These are phyloP conservation scores for Leccinum pellstonianum DNA, from an alignment of 768 basidiomycete species.

Conservation along the genomic window DNA sequence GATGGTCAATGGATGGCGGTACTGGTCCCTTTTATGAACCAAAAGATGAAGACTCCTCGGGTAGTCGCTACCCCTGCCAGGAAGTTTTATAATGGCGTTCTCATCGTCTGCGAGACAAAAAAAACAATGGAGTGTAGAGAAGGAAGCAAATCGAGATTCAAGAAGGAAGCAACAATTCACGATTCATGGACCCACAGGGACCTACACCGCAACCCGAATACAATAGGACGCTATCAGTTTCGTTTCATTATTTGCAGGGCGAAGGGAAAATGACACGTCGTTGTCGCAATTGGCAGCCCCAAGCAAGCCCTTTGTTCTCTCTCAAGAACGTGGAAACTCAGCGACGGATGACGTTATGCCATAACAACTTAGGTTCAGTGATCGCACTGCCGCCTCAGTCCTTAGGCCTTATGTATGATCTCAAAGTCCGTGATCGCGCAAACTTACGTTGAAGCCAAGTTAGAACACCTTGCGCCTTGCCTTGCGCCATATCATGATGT, in stretches of 20 bases:
- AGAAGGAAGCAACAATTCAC: neutral
- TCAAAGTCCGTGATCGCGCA: neutral
- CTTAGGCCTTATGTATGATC: neutral
- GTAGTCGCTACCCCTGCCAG: constrained; percentile 2
- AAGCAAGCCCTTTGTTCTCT: neutral
- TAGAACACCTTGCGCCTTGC: neutral
- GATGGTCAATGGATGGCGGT: neutral
- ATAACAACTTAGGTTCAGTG: neutral
- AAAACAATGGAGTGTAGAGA: constrained; percentile 1
- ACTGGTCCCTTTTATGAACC: constrained; percentile 18
- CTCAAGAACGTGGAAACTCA: neutral
- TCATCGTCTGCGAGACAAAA: constrained; percentile 18
- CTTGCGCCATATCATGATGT: neutral
- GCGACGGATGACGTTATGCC: neutral
- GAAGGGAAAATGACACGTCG: neutral
- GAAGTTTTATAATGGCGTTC: constrained; percentile 3
- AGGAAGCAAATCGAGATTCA: neutral
- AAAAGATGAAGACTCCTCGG: constrained; percentile 4
- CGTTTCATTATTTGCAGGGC: constrained; percentile 2
- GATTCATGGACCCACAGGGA: constrained; percentile 22
- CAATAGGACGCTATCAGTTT: constrained; percentile 12
- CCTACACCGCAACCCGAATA: constrained; percentile 21
- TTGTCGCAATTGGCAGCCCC: constrained; percentile 4
- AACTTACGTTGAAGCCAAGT: neutral
- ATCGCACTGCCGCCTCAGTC: no score